These are phyloP conservation scores for Beauveria pseudobassiana DNA, from an alignment of 2,329 filamentous ascomycete species.

Conservation along the genomic window DNA sequence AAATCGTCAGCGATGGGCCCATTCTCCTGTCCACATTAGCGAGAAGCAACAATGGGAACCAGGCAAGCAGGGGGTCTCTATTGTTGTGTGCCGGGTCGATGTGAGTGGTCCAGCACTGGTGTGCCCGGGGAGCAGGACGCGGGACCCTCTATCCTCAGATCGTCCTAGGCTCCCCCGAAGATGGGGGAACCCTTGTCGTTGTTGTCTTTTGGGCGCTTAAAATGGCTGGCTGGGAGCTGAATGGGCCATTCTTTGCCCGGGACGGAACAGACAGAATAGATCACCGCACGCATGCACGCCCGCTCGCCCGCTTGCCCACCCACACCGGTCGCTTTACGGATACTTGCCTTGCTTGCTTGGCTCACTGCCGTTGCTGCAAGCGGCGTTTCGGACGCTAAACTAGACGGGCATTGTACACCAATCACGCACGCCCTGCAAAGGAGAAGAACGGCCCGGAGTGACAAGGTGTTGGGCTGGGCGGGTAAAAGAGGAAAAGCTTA, in stretches of 20 bases:
- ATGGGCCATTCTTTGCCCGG: neutral
- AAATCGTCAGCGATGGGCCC: slow-evolving; percentile 2
- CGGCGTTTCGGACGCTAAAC: neutral
- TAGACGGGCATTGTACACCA: neutral
- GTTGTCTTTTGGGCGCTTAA: neutral
- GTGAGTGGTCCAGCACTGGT: neutral
- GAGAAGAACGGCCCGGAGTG: neutral
- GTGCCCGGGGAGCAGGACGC: neutral
- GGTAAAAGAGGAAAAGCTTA: neutral
- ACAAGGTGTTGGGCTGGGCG: neutral
- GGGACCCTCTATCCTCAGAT: neutral
- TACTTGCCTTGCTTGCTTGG: neutral
- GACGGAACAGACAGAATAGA: neutral
- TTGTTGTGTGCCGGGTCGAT: neutral
- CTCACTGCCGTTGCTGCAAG: neutral
- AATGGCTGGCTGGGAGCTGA: neutral
- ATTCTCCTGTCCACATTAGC: neutral
- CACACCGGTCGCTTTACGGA: neutral
- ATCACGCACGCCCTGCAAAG: too few relatives aligned
- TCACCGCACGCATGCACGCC: neutral
- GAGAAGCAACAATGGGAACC: neutral
- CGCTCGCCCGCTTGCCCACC: neutral
- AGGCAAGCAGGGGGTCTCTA: neutral
- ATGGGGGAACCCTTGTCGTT: too few relatives aligned
- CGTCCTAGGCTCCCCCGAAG: neutral